phyloP scores from a whole-genome alignment of 225 moss, liverwort and hornwort genomes.

The Ulota crispa region DNA sequence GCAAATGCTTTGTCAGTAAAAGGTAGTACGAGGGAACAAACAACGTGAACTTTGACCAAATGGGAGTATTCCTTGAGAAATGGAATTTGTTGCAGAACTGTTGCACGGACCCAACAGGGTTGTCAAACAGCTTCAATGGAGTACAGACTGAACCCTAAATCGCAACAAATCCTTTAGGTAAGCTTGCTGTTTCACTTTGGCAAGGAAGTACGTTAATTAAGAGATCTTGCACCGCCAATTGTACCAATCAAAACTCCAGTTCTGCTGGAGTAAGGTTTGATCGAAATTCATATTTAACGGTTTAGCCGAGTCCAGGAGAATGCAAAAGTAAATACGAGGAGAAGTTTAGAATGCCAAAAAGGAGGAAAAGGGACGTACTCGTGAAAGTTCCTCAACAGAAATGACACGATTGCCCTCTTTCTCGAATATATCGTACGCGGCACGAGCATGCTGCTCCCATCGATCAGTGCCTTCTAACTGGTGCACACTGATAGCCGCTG shows the following conservation, averaged over 20 bases:
- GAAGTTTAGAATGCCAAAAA: not conserved
- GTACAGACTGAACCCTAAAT: too few species aligned
- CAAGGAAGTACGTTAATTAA: too few species aligned
- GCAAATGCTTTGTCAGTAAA: not conserved
- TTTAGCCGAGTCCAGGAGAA: not conserved
- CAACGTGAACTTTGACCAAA: too few species aligned
- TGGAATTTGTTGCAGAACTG: too few species aligned
- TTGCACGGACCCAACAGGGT: too few species aligned
- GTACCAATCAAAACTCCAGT: too few species aligned
- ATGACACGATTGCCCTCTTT: conserved; percentile 89
- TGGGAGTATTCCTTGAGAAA: too few species aligned
- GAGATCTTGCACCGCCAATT: too few species aligned
- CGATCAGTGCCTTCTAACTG: conserved; percentile 94
- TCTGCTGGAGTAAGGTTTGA: too few species aligned
- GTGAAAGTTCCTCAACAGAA: conserved; percentile 88
- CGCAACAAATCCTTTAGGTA: too few species aligned
- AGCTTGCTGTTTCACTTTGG: too few species aligned
- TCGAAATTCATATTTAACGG: not conserved
- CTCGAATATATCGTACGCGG: conserved; percentile 89
- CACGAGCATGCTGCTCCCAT: conserved; percentile 91
- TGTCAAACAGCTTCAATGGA: too few species aligned
- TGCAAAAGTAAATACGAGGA: not conserved
- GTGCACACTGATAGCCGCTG: conserved; percentile 93
- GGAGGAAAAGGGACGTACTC: conserved; percentile 42
- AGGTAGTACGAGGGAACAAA: not conserved